phyloP scores from a whole-genome alignment of 106 monocot species.

The Ottelia alismoides region DNA sequence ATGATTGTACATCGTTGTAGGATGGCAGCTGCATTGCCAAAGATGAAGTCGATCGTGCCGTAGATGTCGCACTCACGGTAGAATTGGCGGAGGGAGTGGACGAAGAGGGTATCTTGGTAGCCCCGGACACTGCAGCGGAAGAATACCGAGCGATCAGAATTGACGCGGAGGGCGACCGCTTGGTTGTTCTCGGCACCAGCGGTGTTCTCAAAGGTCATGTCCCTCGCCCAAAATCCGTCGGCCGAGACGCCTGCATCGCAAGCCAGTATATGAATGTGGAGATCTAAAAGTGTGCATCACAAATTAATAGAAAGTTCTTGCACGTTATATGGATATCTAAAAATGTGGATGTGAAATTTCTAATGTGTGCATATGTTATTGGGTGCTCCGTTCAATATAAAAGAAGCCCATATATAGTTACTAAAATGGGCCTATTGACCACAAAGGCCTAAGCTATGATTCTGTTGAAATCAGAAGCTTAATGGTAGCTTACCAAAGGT shows the following conservation, averaged over 20 bases:
- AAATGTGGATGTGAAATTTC: no score
- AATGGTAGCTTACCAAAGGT: background rate
- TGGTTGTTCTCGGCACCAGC: constrained; percentile 5
- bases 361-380: no score
- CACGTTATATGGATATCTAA: no score
- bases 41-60: constrained; percentile 12
- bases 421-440: no score
- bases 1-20: constrained; percentile 1
- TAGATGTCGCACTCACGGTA: constrained; percentile 5
- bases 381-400: no score
- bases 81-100: constrained; percentile 5
- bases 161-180: constrained; percentile 4
- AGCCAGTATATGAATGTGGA: no score
- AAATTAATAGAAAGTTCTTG: no score
- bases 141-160: constrained; percentile 3
- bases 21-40: constrained; percentile 1
- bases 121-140: constrained; percentile 4
- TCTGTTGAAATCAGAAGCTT: background rate
- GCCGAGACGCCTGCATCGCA: background rate
- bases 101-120: constrained; percentile 5
- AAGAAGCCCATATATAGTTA: no score
- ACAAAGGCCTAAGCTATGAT: no score
- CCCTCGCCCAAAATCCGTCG: background rate
- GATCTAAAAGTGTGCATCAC: background rate
- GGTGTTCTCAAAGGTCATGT: constrained; percentile 12